These are phyloP conservation scores for Bimuria novae-zelandiae DNA, from an alignment of 2,329 filamentous ascomycete genomes.

Conservation along the genomic window DNA sequence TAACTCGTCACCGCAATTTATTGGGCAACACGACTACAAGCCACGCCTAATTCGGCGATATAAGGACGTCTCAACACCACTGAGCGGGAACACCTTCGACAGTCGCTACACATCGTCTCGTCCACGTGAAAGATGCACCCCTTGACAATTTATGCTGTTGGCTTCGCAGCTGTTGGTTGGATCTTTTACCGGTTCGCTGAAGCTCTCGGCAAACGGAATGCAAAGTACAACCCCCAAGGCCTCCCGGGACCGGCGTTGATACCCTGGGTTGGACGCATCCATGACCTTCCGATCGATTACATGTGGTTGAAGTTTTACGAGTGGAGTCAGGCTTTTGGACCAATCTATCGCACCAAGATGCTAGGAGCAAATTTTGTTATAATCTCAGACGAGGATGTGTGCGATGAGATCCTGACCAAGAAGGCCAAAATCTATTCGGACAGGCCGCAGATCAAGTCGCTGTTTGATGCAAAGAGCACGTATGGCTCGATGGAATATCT, in stretches of 20 bases:
- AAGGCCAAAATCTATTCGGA: conserved; percentile 59
- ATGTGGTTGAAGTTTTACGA: conserved; percentile 59
- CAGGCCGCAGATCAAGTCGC: conserved; percentile 54
- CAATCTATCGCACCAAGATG: conserved; percentile 45
- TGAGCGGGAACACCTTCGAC: background rate
- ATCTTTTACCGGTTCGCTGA: conserved; percentile 41
- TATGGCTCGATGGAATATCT: conserved; percentile 62
- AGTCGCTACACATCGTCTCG: background rate
- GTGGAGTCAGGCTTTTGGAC: conserved; percentile 41
- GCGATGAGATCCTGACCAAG: conserved; percentile 59
- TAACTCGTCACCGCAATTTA: background rate
- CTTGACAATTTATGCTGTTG: conserved; percentile 44
- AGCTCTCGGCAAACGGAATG: conserved; percentile 43
- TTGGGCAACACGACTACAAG: background rate
- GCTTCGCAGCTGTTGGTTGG: conserved; percentile 46
- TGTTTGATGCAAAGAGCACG: conserved; percentile 61
- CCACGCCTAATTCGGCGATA: background rate
- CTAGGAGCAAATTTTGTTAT: conserved; percentile 53
- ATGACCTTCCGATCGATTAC: conserved; percentile 44
- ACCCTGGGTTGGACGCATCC: conserved; percentile 43
- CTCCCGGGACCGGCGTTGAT: conserved; percentile 48
- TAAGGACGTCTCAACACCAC: background rate
- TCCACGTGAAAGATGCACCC: conserved; percentile 45
- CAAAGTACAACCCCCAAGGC: conserved; percentile 41
- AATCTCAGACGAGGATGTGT: conserved; percentile 57